Conservation (phyloP, 345 rosid species). For the Pugionium dolabratum region DNA sequence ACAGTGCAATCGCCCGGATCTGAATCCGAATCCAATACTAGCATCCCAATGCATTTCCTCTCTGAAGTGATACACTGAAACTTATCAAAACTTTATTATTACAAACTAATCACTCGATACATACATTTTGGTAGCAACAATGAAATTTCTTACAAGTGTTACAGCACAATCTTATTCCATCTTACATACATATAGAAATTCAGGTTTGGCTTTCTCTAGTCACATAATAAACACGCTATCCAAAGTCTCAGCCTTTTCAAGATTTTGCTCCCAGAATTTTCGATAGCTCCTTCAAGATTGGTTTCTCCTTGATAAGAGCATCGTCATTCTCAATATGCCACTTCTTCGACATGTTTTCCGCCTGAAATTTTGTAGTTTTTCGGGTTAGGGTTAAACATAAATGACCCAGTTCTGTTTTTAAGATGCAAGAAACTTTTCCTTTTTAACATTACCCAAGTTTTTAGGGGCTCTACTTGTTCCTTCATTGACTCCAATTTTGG, state of each 20-base stretch:
- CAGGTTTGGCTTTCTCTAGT: slow-evolving; percentile 9
- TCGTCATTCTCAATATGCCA: slow-evolving; percentile 57
- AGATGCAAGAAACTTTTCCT: background rate
- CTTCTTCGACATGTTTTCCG: slow-evolving; percentile 58
- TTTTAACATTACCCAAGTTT: slow-evolving; percentile 59
- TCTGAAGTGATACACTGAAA: background rate
- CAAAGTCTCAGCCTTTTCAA: slow-evolving; percentile 19
- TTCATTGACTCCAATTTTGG: slow-evolving; percentile 59
- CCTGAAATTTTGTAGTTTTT: slow-evolving; percentile 47
- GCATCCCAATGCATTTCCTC: too few relatives aligned
- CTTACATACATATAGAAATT: slow-evolving; percentile 10
- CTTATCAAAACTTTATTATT: background rate
- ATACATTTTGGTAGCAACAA: background rate
- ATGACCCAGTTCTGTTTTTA: background rate
- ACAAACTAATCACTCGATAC: slow-evolving; percentile 9
- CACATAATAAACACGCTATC: background rate
- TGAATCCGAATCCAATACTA: background rate
- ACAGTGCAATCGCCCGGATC: background rate
- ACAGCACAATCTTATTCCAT: slow-evolving; percentile 20
- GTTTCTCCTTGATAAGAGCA: slow-evolving; percentile 58
- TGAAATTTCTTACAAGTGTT: slow-evolving; percentile 12
- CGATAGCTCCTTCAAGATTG: slow-evolving; percentile 73
- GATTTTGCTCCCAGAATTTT: slow-evolving; percentile 56
- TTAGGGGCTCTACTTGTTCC: slow-evolving; percentile 62
- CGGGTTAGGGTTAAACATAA: slow-evolving; percentile 5